These are phyloP conservation scores for Malus sieversii DNA, from an alignment of 306 rosid genomes.

Conservation along the genomic window DNA sequence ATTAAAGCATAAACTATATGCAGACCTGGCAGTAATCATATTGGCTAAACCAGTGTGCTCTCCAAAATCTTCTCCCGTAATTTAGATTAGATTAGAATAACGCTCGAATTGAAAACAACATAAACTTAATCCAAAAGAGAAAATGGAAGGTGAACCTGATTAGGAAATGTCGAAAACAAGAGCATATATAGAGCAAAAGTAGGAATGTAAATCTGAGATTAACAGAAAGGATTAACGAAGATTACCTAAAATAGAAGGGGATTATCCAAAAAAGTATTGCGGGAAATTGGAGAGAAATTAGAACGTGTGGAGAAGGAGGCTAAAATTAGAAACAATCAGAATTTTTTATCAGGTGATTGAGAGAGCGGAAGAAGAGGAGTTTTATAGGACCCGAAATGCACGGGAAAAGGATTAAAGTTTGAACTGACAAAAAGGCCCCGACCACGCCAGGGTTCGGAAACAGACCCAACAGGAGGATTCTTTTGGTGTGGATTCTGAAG, in stretches of 20 bases:
- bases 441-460: conserved; percentile 26
- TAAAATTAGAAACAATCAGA: background rate
- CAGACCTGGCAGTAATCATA: background rate
- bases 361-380: background rate
- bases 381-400: conserved; percentile 30
- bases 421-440: conserved; percentile 6
- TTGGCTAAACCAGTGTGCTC: background rate
- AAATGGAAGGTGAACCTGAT: background rate
- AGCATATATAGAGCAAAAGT: background rate
- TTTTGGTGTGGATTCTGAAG: too few species aligned
- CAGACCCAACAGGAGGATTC: too few species aligned
- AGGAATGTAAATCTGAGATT: background rate
- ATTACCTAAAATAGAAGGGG: conserved; percentile 8
- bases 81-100: background rate
- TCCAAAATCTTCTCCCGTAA: background rate
- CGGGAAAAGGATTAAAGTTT: conserved; percentile 21
- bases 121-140: background rate
- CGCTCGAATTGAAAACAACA: background rate
- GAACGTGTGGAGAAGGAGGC: background rate
- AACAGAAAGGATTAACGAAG: background rate
- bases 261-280: background rate
- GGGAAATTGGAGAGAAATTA: background rate
- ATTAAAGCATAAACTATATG: background rate
- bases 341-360: background rate
- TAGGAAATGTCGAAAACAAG: conserved; percentile 1